A percentile compares a stretch with the other conserved stretches of the same genome.
Evolutionary conservation across 371 early-diverging fungal genomes (phyloP).

Genomic region (Mortierella sp.): DNA sequence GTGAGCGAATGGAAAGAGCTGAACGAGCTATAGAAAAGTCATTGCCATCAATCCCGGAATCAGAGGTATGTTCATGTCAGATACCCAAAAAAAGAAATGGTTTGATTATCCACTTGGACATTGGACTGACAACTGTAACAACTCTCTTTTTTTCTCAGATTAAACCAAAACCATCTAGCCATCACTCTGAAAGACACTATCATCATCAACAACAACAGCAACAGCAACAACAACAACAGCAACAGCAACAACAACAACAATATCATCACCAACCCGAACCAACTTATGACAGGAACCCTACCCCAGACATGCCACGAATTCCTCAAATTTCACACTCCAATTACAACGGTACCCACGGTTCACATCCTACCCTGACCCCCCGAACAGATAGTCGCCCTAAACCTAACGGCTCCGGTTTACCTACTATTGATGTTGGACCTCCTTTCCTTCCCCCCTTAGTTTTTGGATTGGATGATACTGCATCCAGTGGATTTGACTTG

Average conservation of each 20-base stretch:
- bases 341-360: constrained; percentile 10
- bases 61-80: constrained; percentile 31
- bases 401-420: neutral
- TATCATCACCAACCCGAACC: constrained; percentile 5
- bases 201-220: neutral
- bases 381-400: constrained; percentile 31
- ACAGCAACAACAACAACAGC: neutral
- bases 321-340: constrained; percentile 7
- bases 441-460: constrained; percentile 48
- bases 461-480: constrained; percentile 42
- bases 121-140: neutral
- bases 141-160: neutral
- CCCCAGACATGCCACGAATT: constrained; percentile 1
- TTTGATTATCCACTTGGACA: neutral
- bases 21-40: constrained; percentile 42
- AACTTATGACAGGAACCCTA: neutral
- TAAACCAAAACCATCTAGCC: neutral
- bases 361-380: constrained; percentile 5
- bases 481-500: constrained; percentile 38
- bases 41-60: constrained; percentile 48
- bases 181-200: neutral
- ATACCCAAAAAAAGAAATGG: neutral
- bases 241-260: neutral
- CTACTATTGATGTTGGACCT: constrained; percentile 35
- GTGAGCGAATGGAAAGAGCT: constrained; percentile 44